Percentiles rank a stretch among this genome's conserved stretches.
Evolutionary conservation across 495 filamentous ascomycete species (phyloP).

Genomic region (Penicillium malachiteum): DNA sequence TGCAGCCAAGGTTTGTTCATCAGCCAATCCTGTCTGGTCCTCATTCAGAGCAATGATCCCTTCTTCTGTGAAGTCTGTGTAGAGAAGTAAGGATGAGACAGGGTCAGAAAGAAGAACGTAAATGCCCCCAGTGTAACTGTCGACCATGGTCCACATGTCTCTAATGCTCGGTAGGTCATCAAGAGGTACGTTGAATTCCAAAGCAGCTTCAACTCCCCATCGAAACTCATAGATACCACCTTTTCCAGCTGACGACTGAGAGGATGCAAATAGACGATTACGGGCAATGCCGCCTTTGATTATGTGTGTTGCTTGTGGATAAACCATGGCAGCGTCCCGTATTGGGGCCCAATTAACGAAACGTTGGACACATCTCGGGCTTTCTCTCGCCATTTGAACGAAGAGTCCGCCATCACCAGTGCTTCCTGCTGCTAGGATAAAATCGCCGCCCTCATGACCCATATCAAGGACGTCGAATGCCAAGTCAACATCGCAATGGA

Average conservation of each 20-base stretch:
- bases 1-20: constrained; percentile 57
- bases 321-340: constrained; percentile 63
- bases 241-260: constrained; percentile 39
- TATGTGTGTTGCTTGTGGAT: constrained; percentile 19
- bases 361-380: constrained; percentile 52
- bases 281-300: constrained; percentile 21
- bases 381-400: constrained; percentile 56
- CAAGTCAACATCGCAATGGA: constrained; percentile 45
- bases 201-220: constrained; percentile 67
- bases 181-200: constrained; percentile 53
- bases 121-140: constrained; percentile 35
- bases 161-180: constrained; percentile 35
- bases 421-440: constrained; percentile 78
- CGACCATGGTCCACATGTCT: constrained; percentile 52
- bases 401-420: constrained; percentile 78
- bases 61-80: constrained; percentile 31
- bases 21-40: constrained; percentile 45
- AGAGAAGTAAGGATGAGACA: constrained; percentile 38
- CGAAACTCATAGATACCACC: constrained; percentile 70
- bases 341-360: constrained; percentile 84
- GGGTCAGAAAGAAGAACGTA: constrained; percentile 42
- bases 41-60: constrained; percentile 44
- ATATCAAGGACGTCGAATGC: constrained; percentile 49
- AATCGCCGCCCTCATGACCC: constrained; percentile 60
- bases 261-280: constrained; percentile 42